Conservation (phyloP, 2,329 filamentous ascomycete genomes). For the Ceratocystis ficicola region DNA sequence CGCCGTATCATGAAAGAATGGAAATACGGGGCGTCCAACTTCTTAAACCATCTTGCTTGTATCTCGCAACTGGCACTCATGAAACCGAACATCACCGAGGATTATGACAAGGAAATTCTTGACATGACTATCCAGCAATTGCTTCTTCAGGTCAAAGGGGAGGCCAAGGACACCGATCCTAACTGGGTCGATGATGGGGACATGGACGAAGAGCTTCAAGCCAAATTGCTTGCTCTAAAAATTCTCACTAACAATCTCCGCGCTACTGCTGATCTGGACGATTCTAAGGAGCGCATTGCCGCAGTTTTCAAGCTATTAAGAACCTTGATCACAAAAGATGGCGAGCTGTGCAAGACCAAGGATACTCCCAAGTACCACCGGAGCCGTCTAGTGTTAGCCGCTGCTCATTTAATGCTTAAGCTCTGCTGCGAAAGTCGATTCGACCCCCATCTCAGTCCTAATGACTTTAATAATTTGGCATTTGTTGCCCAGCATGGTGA, state of each 20-base stretch:
- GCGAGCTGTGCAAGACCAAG: slow-evolving; percentile 64
- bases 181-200: slow-evolving; percentile 56
- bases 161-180: slow-evolving; percentile 41
- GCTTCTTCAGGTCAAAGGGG: slow-evolving; percentile 55
- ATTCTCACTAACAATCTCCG: slow-evolving; percentile 77
- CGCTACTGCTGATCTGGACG: slow-evolving; percentile 36
- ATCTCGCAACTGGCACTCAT: slow-evolving; percentile 66
- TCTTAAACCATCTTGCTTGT: slow-evolving; percentile 60
- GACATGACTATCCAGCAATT: slow-evolving; percentile 66
- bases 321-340: slow-evolving; percentile 59
- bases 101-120: slow-evolving; percentile 63
- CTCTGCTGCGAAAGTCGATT: slow-evolving; percentile 64
- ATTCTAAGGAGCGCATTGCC: slow-evolving; percentile 46
- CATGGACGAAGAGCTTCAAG: slow-evolving; percentile 67
- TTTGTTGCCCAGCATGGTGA: slow-evolving; percentile 69
- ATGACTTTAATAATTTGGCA: slow-evolving; percentile 70
- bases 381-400: slow-evolving; percentile 66
- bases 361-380: slow-evolving; percentile 68
- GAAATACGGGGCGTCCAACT: slow-evolving; percentile 59
- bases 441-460: slow-evolving; percentile 60
- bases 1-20: slow-evolving; percentile 63
- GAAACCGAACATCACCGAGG: slow-evolving; percentile 58
- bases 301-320: slow-evolving; percentile 70
- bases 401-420: slow-evolving; percentile 71
- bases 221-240: slow-evolving; percentile 74